Percentiles rank a stretch among this genome's conserved stretches.
Evolutionary conservation across 108 stramenopile species (phyloP).

Genomic region (Epipyxis sp.): DNA sequence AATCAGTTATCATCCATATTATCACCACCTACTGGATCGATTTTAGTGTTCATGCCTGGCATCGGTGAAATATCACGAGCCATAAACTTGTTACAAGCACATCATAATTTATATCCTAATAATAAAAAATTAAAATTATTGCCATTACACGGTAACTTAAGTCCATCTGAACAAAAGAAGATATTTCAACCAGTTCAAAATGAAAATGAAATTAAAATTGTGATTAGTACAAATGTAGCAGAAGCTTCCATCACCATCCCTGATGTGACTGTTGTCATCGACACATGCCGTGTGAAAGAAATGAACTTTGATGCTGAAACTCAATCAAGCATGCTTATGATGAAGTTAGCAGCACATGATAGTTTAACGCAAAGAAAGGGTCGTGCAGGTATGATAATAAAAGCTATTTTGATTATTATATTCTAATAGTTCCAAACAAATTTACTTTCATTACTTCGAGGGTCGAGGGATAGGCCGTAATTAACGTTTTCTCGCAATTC

Average conservation of each 20-base stretch:
- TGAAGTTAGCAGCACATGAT: background rate
- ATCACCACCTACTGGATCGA: background rate
- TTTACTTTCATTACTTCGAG: no score
- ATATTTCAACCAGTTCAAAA: background rate
- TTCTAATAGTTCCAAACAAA: no score
- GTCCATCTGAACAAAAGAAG: background rate
- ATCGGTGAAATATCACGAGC: background rate
- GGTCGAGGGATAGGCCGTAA: no score
- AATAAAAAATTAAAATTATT: background rate
- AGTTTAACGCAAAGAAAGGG: background rate
- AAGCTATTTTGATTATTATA: no score
- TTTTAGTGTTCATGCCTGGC: constrained; percentile 25
- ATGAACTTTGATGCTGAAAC: background rate
- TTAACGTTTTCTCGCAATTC: no score
- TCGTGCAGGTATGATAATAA: no score
- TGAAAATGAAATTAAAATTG: background rate
- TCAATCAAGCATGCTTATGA: background rate
- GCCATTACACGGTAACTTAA: constrained; percentile 2
- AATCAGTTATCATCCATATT: background rate
- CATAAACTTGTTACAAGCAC: background rate
- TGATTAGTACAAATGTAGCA: constrained; percentile 18
- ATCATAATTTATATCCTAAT: background rate
- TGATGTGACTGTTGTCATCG: constrained; percentile 11
- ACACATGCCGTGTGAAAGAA: constrained; percentile 22
- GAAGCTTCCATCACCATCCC: constrained; percentile 23